These are phyloP conservation scores for Tuber magnatum DNA, from an alignment of 495 filamentous ascomycete species.

Conservation along the genomic window DNA sequence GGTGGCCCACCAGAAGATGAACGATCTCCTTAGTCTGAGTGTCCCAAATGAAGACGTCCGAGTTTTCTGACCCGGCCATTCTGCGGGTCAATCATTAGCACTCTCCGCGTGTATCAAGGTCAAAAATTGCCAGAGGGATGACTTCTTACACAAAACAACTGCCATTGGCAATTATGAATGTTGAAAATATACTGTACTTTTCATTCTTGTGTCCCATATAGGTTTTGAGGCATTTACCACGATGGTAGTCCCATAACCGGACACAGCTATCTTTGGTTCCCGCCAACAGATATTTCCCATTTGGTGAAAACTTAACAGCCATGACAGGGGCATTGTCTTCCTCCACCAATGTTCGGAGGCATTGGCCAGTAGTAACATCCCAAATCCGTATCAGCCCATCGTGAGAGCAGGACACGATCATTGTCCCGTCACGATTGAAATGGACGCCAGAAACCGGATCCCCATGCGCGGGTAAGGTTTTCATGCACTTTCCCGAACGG, in stretches of 20 bases:
- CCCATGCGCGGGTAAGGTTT: constrained; percentile 84
- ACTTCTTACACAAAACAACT: constrained; percentile 41
- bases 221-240: constrained; percentile 83
- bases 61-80: constrained; percentile 80
- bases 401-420: constrained; percentile 79
- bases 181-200: constrained; percentile 72
- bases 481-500: constrained; percentile 71
- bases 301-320: constrained; percentile 85
- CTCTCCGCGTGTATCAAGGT: not conserved
- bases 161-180: constrained; percentile 60
- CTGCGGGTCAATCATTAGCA: constrained; percentile 11
- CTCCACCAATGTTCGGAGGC: constrained; percentile 85
- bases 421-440: constrained; percentile 83
- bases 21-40: constrained; percentile 73
- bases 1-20: constrained; percentile 64
- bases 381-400: constrained; percentile 91
- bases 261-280: constrained; percentile 86
- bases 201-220: constrained; percentile 89
- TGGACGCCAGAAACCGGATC: constrained; percentile 91
- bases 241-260: constrained; percentile 88
- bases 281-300: constrained; percentile 84
- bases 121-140: constrained; percentile 47
- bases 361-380: constrained; percentile 94
- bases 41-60: constrained; percentile 80
- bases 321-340: constrained; percentile 91